Conservation (phyloP, 164 flowering plant genomes). For the Piper betle region DNA sequence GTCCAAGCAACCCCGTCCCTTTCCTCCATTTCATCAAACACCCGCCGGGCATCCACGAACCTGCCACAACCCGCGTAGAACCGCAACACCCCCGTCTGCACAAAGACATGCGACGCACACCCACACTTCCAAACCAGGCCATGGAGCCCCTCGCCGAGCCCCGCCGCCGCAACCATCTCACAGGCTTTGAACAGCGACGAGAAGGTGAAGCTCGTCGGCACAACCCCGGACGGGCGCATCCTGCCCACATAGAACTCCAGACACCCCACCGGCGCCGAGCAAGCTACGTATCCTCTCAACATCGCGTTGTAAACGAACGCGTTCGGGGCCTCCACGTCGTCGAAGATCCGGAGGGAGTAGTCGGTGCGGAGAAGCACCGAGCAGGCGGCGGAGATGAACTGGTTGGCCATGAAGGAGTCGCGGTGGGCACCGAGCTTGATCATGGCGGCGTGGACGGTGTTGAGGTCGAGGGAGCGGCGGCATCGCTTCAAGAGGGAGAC, state of each 20-base stretch:
- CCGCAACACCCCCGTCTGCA: slow-evolving; percentile 55
- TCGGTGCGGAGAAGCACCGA: slow-evolving; percentile 21
- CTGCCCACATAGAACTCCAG: slow-evolving; percentile 19
- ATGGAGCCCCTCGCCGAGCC: slow-evolving; percentile 45
- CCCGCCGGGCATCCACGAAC: slow-evolving; percentile 24
- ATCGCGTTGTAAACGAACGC: slow-evolving; percentile 66
- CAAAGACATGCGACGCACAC: slow-evolving; percentile 36
- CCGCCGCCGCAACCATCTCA: slow-evolving; percentile 6
- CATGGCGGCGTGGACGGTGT: slow-evolving; percentile 34
- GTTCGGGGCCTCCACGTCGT: slow-evolving; percentile 45
- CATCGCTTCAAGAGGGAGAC: slow-evolving; percentile 24
- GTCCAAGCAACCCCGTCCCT: slow-evolving; percentile 69
- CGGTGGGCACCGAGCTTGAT: slow-evolving; percentile 32
- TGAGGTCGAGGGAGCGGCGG: slow-evolving; percentile 19
- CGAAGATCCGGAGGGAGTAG: slow-evolving; percentile 34
- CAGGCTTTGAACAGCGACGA: slow-evolving; percentile 61
- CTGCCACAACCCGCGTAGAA: slow-evolving; percentile 32
- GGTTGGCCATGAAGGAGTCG: slow-evolving; percentile 49
- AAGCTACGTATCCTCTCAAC: slow-evolving; percentile 34
- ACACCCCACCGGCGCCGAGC: slow-evolving; percentile 27
- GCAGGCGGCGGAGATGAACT: slow-evolving; percentile 41
- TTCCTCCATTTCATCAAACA: slow-evolving; percentile 75
- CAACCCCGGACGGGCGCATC: slow-evolving; percentile 29
- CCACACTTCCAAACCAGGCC: slow-evolving; percentile 57
- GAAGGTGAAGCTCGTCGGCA: slow-evolving; percentile 56